These are phyloP conservation scores for Penicillium concentricum DNA, from an alignment of 2,329 filamentous ascomycete genomes.

Conservation along the genomic window DNA sequence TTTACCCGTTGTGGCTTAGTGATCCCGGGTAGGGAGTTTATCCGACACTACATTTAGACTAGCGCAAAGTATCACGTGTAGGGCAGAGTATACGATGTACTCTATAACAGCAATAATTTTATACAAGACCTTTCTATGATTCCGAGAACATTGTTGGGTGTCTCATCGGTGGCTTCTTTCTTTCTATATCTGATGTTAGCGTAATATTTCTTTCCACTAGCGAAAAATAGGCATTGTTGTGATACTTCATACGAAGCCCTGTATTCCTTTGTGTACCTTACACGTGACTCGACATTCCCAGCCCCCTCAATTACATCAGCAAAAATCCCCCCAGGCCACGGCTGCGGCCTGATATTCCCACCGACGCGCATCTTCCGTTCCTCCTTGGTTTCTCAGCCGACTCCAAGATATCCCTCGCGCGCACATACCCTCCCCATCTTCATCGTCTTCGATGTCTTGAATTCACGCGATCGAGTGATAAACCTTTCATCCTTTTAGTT, in stretches of 20 bases:
- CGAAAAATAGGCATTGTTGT: background rate
- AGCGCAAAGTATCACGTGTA: conserved; percentile 25
- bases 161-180: fast-evolving
- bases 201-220: too few species aligned
- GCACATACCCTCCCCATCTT: conserved; percentile 3
- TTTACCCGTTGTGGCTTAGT: conserved; percentile 26
- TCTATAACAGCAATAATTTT: background rate
- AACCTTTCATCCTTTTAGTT: background rate
- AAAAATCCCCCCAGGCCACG: conserved; percentile 10
- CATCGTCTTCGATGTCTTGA: conserved; percentile 11
- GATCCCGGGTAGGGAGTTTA: conserved; percentile 10
- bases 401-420: conserved; percentile 19
- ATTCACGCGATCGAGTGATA: conserved; percentile 11
- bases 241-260: background rate
- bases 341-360: conserved; percentile 21
- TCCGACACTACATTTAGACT: conserved; percentile 19
- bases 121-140: background rate
- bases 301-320: conserved; percentile 27
- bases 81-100: background rate
- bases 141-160: fast-evolving
- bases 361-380: conserved; percentile 24
- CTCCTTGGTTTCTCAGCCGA: conserved; percentile 24
- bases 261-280: background rate
- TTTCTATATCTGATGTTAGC: background rate
- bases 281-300: conserved; percentile 32